phyloP scores from a whole-genome alignment of 768 basidiomycete species.

The Tricholoma saponaceum region DNA sequence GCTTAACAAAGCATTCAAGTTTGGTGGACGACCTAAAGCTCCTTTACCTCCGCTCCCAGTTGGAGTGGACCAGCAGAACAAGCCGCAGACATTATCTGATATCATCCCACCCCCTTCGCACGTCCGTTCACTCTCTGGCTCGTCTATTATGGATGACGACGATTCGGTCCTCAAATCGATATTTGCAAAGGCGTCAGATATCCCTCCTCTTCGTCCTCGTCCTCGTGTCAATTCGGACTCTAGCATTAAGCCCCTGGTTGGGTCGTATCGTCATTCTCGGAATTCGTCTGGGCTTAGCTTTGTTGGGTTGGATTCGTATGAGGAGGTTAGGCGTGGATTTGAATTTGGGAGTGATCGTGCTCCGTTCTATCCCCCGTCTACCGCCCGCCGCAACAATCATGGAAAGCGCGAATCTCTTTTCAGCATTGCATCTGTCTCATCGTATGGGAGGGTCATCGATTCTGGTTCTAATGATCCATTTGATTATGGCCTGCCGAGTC shows the following conservation, averaged over 20 bases:
- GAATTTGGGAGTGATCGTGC: constrained; percentile 64
- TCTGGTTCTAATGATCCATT: constrained; percentile 68
- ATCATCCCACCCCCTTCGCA: constrained; percentile 68
- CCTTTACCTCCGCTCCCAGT: constrained; percentile 10
- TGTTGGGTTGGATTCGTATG: constrained; percentile 68
- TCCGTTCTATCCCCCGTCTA: constrained; percentile 59
- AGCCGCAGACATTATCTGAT: constrained; percentile 61
- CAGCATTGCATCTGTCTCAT: constrained; percentile 78
- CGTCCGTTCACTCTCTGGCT: constrained; percentile 43
- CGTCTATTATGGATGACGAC: constrained; percentile 42
- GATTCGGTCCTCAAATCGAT: constrained; percentile 55
- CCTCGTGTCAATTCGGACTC: constrained; percentile 38
- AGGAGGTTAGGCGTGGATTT: constrained; percentile 75
- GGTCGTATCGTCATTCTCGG: constrained; percentile 31
- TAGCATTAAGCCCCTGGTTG: constrained; percentile 30
- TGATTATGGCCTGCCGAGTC: constrained; percentile 57
- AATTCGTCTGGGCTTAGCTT: constrained; percentile 61
- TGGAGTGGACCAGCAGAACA: constrained; percentile 16
- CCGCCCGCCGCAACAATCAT: constrained; percentile 35
- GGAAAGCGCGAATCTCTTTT: constrained; percentile 54
- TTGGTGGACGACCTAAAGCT: constrained; percentile 49
- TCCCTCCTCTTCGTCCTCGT: constrained; percentile 32
- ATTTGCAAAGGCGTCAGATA: constrained; percentile 40
- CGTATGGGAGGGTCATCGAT: constrained; percentile 66
- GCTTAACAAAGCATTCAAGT: constrained; percentile 70